These are phyloP conservation scores for Paramecium primaurelia DNA, from an alignment of 73 alveolate genomes.

Conservation along the genomic window DNA sequence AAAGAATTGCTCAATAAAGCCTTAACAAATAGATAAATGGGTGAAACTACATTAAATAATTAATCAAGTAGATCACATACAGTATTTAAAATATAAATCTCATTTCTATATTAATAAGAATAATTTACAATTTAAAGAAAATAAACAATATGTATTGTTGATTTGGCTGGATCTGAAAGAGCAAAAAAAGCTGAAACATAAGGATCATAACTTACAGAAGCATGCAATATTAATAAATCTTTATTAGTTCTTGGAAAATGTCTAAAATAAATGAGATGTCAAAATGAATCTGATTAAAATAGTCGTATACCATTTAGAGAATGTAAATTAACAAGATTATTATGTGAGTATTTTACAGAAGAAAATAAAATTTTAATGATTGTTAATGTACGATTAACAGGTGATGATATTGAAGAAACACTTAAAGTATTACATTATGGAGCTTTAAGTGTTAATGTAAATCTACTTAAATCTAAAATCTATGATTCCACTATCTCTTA, in stretches of 20 bases:
- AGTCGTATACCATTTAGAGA: constrained; percentile 72
- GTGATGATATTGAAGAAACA: constrained; percentile 72
- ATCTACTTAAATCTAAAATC: neutral
- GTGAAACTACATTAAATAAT: constrained; percentile 67
- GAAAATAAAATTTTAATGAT: constrained; percentile 75
- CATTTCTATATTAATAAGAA: constrained; percentile 68
- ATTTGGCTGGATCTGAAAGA: constrained; percentile 64
- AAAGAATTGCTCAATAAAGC: constrained; percentile 65
- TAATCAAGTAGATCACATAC: constrained; percentile 79
- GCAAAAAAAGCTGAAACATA: constrained; percentile 72
- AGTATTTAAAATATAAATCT: constrained; percentile 64
- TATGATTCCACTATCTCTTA: neutral
- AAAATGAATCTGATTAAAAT: constrained; percentile 47
- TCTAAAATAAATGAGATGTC: constrained; percentile 66
- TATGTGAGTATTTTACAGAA: constrained; percentile 77
- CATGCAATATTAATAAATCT: constrained; percentile 76
- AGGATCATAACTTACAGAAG: constrained; percentile 74
- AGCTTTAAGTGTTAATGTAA: constrained; percentile 33
- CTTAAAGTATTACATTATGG: constrained; percentile 74
- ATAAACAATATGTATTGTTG: neutral
- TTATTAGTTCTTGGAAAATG: constrained; percentile 74
- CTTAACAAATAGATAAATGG: constrained; percentile 67
- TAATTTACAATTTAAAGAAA: constrained; percentile 57
- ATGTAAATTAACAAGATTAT: constrained; percentile 73
- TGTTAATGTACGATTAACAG: constrained; percentile 72